These are phyloP conservation scores for Cunninghamia lanceolata DNA, from an alignment of 75 land plant species.

Conservation along the genomic window DNA sequence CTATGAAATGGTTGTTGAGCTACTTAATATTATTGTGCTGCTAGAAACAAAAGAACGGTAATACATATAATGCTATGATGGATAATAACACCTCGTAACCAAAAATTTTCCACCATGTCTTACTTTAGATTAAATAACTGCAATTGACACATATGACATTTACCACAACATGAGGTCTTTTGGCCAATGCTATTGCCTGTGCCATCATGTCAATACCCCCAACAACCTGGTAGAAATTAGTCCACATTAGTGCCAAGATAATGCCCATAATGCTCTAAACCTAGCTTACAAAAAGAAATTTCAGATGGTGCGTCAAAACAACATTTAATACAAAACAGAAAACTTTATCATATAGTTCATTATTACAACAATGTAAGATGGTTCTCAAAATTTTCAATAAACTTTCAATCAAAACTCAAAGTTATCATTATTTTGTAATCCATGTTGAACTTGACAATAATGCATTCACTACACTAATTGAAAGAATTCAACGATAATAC, in stretches of 20 bases:
- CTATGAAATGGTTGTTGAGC: background rate
- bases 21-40: background rate
- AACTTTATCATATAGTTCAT: background rate
- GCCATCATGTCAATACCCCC: slow-evolving; percentile 85
- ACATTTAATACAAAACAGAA: background rate
- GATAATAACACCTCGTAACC: too few species aligned
- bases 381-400: background rate
- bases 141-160: slow-evolving; percentile 1
- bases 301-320: background rate
- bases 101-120: background rate
- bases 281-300: background rate
- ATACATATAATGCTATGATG: too few species aligned
- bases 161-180: slow-evolving; percentile 90
- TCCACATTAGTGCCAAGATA: background rate
- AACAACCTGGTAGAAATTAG: slow-evolving; percentile 44
- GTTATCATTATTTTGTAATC: background rate
- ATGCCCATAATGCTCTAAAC: background rate
- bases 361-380: background rate
- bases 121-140: background rate
- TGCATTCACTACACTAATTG: background rate
- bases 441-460: background rate
- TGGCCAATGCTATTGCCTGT: slow-evolving; percentile 68
- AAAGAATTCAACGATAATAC: background rate
- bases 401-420: background rate
- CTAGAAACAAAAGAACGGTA: background rate